A percentile compares a stretch with the other conserved stretches of the same genome.
Conservation (phyloP, 164 flowering plant species). For the Echeveria elegans region DNA sequence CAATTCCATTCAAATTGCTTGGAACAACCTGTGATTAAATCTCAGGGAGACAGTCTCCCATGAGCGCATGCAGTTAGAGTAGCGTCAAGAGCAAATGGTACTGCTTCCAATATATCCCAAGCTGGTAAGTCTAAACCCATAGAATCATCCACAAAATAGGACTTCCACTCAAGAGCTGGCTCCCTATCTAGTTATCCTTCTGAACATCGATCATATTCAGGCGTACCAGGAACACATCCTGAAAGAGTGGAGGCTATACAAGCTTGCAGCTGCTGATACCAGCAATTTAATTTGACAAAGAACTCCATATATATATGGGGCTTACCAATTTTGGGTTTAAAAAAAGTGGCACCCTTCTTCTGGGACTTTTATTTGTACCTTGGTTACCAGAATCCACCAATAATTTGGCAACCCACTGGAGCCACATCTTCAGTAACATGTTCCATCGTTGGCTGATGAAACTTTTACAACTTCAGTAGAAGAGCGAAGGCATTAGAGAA, state of each 20-base stretch:
- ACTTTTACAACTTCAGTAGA: conserved; percentile 82
- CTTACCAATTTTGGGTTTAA: conserved; percentile 27
- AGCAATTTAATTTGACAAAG: conserved; percentile 69
- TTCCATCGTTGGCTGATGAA: conserved; percentile 80
- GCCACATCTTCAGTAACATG: conserved; percentile 59
- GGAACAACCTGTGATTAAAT: conserved; percentile 76
- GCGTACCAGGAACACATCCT: conserved; percentile 70
- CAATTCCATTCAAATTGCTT: neutral
- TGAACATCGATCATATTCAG: conserved; percentile 82
- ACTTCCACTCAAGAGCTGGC: conserved; percentile 50
- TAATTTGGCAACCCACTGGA: conserved; percentile 72
- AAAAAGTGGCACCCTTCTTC: no score
- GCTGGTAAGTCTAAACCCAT: conserved; percentile 70
- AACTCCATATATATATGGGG: conserved; percentile 70
- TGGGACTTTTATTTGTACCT: no score
- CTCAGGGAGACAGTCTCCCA: conserved; percentile 85
- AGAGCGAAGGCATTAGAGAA: conserved; percentile 92
- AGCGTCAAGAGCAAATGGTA: conserved; percentile 92
- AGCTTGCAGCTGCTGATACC: conserved; percentile 89
- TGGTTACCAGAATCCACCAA: no score
- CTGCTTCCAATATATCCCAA: conserved; percentile 96
- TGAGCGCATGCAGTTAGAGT: conserved; percentile 94
- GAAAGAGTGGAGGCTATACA: conserved; percentile 82
- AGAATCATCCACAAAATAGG: conserved; percentile 58
- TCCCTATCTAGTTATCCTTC: conserved; percentile 52